Conservation (phyloP, 257 asterid genomes). For the Linderniella brevidens region DNA sequence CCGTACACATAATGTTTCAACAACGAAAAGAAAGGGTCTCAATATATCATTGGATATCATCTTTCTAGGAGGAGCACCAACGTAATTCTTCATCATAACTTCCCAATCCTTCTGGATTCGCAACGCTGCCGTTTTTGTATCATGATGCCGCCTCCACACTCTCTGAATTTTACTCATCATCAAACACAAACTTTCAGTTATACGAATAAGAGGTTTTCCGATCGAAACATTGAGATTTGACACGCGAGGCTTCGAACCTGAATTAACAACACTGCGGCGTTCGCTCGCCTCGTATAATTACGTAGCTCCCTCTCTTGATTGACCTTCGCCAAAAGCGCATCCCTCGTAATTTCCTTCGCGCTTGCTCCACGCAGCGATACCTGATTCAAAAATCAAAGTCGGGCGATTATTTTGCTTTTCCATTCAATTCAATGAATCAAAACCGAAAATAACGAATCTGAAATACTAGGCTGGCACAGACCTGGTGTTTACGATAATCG, state of each 20-base stretch:
- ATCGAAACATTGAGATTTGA: background rate
- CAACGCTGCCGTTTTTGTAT: constrained; percentile 31
- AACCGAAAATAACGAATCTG: background rate
- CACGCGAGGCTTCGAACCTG: constrained; percentile 28
- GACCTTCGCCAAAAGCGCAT: constrained; percentile 63
- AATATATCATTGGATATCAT: constrained; percentile 36
- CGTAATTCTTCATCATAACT: constrained; percentile 24
- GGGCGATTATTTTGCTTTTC: background rate
- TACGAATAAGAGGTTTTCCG: constrained; percentile 3
- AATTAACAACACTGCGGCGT: constrained; percentile 47
- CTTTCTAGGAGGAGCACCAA: constrained; percentile 20
- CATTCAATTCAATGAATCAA: constrained; percentile 2
- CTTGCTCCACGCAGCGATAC: constrained; percentile 92
- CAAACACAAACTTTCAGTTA: background rate
- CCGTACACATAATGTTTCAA: constrained; percentile 32
- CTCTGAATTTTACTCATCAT: constrained; percentile 35
- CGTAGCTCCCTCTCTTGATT: constrained; percentile 73
- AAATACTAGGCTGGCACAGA: constrained; percentile 8
- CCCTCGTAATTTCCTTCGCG: constrained; percentile 70
- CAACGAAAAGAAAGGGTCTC: constrained; percentile 78
- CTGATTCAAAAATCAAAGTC: constrained; percentile 22
- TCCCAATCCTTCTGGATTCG: constrained; percentile 63
- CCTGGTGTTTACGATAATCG: constrained; percentile 34
- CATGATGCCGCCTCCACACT: constrained; percentile 62
- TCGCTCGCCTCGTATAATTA: constrained; percentile 51